phyloP scores from a whole-genome alignment of 805 yeast species.

The Blastobotrys robertii region DNA sequence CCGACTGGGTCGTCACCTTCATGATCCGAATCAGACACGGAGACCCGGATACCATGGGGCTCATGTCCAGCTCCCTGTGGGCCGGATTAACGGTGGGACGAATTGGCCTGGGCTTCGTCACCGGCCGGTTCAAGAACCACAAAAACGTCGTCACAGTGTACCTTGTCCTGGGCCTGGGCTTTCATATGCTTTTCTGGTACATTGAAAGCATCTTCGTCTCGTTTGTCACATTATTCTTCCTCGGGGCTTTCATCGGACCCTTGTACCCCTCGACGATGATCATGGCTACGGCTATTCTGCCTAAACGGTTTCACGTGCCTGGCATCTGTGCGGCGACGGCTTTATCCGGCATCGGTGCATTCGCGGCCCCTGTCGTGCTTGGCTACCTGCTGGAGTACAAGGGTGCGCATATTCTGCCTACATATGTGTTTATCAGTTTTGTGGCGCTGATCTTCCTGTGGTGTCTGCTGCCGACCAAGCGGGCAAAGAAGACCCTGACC shows the following conservation, averaged over 20 bases:
- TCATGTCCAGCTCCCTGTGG: conserved; percentile 63
- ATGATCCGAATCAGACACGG: conserved; percentile 45
- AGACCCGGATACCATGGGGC: conserved; percentile 40
- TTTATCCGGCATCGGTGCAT: conserved; percentile 74
- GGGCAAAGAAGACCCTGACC: not conserved
- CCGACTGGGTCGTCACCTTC: conserved; percentile 62
- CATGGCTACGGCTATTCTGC: conserved; percentile 55
- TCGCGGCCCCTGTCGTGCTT: conserved; percentile 54
- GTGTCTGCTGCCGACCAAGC: conserved; percentile 5
- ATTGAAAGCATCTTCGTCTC: conserved; percentile 36
- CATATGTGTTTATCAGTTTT: conserved; percentile 9
- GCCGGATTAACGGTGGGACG: conserved; percentile 63
- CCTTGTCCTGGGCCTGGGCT: conserved; percentile 29
- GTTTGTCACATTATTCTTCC: conserved; percentile 36
- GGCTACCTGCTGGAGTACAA: conserved; percentile 33
- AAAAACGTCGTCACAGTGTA: conserved; percentile 19
- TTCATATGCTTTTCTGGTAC: conserved; percentile 40
- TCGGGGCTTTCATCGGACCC: conserved; percentile 61
- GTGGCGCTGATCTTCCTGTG: conserved; percentile 7
- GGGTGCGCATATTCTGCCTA: conserved; percentile 10
- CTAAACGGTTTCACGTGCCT: conserved; percentile 46
- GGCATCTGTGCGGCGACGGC: conserved; percentile 72
- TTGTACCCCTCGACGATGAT: conserved; percentile 64
- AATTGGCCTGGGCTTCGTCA: conserved; percentile 37
- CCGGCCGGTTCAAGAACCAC: conserved; percentile 22